Base-by-base conservation (phyloP, 768 basidiomycete species). In the Artomyces pyxidatus region DNA sequence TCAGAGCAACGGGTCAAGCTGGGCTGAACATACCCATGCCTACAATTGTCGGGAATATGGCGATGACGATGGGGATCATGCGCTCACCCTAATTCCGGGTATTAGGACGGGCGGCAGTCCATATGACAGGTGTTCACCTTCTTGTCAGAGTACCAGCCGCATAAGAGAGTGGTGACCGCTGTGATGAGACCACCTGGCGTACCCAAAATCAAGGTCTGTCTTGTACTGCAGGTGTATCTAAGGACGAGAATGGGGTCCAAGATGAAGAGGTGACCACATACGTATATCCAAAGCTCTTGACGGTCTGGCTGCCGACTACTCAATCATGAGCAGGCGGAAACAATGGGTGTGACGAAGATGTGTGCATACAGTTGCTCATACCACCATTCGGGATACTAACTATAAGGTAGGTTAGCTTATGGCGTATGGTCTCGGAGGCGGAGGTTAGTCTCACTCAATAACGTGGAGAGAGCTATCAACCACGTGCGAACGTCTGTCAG, bases 321-420 rank as follows among this genome's bases (percentile, higher is more conserved):
- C 32, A 35, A 12, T 30, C 17, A 17, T 57, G 23, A 53, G 46
- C n/a, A n/a, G n/a, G 17, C 40, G 41, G 3, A 25, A 48, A 11
- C 27, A 28, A 3, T 19, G 14, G 28, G 26, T 40, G 39, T 17
- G 43, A n/a, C n/a, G n/a, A n/a, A n/a, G n/a, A n/a, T n/a, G n/a
- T n/a, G n/a, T n/a, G 64, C 75, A 52, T 51, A 81, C 80, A 82
- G 52, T 83, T 82, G 58, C 73, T 80, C 27, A 83, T 58, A 2
- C 61, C 81, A 17, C 82, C 81, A 56, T 81, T 83, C 0, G 82
- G 81, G 27, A 84, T 77, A 55, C 78, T 83, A 46, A 78, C 81
- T 84, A 43, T 6, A 23, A 39, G 7, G 35, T 38, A 38, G 29
- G 39, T 44, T 14, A 42, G 25, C 45, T 5, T 46, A 54, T 23